A percentile compares a stretch with the other conserved stretches of the same genome.
Conservation (phyloP, 2,329 filamentous ascomycete species). For the Penicillium sp. region DNA sequence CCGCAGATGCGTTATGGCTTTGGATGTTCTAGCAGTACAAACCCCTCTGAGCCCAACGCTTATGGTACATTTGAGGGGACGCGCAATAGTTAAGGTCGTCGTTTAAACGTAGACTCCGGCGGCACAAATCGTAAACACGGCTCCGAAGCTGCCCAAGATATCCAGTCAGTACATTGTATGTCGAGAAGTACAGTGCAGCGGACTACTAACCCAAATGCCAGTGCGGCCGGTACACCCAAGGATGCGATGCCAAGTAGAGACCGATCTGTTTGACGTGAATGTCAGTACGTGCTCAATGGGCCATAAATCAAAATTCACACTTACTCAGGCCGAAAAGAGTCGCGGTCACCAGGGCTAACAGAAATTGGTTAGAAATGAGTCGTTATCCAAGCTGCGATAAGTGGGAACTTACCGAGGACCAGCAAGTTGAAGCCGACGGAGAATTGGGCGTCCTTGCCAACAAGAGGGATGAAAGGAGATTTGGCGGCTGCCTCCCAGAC, state of each 20-base stretch:
- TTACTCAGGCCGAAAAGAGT: constrained; percentile 85
- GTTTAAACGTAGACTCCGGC: constrained; percentile 94
- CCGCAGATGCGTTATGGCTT: constrained; percentile 21
- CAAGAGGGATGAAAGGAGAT: constrained; percentile 77
- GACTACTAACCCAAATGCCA: constrained; percentile 78
- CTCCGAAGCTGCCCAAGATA: constrained; percentile 70
- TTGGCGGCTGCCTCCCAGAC: constrained; percentile 91
- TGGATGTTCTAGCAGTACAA: constrained; percentile 37
- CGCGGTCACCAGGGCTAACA: constrained; percentile 64
- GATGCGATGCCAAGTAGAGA: constrained; percentile 74
- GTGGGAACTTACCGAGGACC: constrained; percentile 56
- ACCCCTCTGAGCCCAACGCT: constrained; percentile 30
- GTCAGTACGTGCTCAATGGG: constrained; percentile 9
- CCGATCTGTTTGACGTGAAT: constrained; percentile 62
- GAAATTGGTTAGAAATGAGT: constrained; percentile 16
- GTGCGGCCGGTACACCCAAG: constrained; percentile 81
- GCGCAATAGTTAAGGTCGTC: constrained; percentile 22
- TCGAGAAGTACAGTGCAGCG: constrained; percentile 22
- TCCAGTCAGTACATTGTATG: neutral
- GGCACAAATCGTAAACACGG: constrained; percentile 98
- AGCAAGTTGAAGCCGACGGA: constrained; percentile 75
- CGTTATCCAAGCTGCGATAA: constrained; percentile 2
- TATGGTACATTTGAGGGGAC: constrained; percentile 39
- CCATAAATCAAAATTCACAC: constrained; percentile 26
- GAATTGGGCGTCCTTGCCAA: constrained; percentile 85